Evolutionary conservation across 345 rosid species (phyloP), one percentile per base, ranked within the genome.

Genomic region (Toxicodendron radicans): DNA sequence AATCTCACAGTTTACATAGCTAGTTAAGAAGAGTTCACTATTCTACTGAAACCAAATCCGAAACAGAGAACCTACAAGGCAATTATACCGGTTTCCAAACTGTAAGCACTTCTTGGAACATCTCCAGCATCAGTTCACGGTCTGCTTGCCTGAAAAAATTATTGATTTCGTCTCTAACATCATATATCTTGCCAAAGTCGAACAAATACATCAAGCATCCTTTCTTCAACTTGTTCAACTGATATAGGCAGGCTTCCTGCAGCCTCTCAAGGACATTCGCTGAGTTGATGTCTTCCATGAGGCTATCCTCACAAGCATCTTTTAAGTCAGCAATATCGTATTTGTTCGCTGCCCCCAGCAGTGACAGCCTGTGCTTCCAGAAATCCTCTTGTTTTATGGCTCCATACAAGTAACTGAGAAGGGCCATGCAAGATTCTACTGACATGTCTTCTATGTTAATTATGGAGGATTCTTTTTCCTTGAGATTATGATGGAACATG

Each of bases 241-340:
- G 88, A 80, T 95, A 95, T 30, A 92, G 91, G 97, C 97, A 91
- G 30, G 97, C 97, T 69, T 92, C 95, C 79, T 90, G 97, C 59
- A 95, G 76, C 82, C 97, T 90, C 87, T 86, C 97, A 0, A 95
- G 94, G 64, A 95, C 99, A 38, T 95, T 95, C 48, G 68, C 85
- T 0, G 97, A 84, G 85, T 85, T 92, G 70, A 92, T 92, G 72
- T 95, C 99, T 75, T 92, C 97, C 86, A 95, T 75, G 0, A 95
- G 86, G 86, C 99, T 95, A 32, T 88, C 92, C 81, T 95, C 97
- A 10, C 99, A 95, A 0, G 92, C 87, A 35, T 88, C 91, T 85
- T 88, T 91, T 49, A 95, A 85, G 78, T 85, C 89, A 0, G 78
- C 68, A 24, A 95, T 95, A 57, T 88, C 95, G 38, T 92, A 95